Percentiles rank a stretch among this genome's conserved stretches.
Evolutionary conservation across 345 rosid genomes (phyloP).

Genomic region (Psidium guajava): DNA sequence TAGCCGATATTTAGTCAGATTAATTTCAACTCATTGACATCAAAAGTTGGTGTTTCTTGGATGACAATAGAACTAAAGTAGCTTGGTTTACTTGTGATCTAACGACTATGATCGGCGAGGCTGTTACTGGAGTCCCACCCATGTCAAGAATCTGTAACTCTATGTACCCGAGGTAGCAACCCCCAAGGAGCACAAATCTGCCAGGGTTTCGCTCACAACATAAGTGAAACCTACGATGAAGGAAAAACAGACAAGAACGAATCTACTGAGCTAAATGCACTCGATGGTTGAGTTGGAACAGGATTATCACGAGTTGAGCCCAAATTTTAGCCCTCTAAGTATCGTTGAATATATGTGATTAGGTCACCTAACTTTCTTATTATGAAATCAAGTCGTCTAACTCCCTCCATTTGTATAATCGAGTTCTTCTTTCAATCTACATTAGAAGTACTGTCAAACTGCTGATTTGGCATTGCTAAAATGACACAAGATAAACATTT

Average conservation of each 20-base stretch:
- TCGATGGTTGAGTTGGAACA: neutral
- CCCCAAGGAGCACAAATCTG: too few species aligned
- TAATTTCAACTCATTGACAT: too few species aligned
- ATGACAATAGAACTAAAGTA: too few species aligned
- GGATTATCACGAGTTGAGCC: neutral
- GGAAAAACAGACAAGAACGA: neutral
- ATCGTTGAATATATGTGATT: neutral
- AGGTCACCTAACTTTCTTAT: neutral
- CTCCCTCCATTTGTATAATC: neutral
- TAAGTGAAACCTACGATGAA: neutral
- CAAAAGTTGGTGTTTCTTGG: too few species aligned
- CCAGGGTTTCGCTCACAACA: too few species aligned
- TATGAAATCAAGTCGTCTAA: neutral
- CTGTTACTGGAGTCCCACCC: too few species aligned
- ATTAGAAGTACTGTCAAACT: neutral
- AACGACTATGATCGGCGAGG: too few species aligned
- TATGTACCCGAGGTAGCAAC: too few species aligned
- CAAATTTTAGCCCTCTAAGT: neutral
- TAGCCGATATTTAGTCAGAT: too few species aligned
- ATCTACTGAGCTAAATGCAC: neutral
- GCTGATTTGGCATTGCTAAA: neutral
- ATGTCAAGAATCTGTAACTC: too few species aligned
- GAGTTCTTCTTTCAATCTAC: neutral
- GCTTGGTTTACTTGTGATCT: too few species aligned
- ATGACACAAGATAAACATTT: neutral